phyloP scores from a whole-genome alignment of 306 rosid species.

The Rosa rugosa region DNA sequence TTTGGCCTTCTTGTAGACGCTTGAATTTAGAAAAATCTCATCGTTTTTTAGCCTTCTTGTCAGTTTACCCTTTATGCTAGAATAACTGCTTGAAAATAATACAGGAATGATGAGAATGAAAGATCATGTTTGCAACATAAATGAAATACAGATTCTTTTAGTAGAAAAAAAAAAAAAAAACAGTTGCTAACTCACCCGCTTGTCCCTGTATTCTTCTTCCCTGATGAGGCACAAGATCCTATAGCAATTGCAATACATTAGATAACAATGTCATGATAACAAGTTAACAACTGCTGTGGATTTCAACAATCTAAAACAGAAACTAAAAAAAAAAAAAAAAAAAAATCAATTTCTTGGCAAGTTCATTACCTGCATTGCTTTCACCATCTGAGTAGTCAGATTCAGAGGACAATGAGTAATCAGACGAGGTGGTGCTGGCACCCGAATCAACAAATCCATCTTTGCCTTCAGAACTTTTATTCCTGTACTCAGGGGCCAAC shows the following conservation, averaged over 20 bases:
- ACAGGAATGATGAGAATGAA: slow-evolving; percentile 16
- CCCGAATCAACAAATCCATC: slow-evolving; percentile 36
- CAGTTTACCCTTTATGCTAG: slow-evolving; percentile 28
- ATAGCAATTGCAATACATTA: slow-evolving; percentile 27
- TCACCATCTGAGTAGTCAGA: slow-evolving; percentile 70
- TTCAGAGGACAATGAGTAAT: slow-evolving; percentile 49
- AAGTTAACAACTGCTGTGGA: slow-evolving; percentile 18
- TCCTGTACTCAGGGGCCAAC: slow-evolving; percentile 60
- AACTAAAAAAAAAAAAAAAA: not conserved
- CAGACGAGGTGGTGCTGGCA: slow-evolving; percentile 66
- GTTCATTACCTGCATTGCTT: slow-evolving; percentile 49
- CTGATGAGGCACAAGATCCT: slow-evolving; percentile 44
- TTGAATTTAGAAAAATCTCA: slow-evolving; percentile 57
- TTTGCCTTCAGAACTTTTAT: slow-evolving; percentile 55
- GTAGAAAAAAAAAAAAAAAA: not conserved
- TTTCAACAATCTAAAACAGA: slow-evolving; percentile 3
- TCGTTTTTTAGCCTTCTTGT: slow-evolving; percentile 26
- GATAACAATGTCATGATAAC: slow-evolving; percentile 26
- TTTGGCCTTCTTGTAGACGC: slow-evolving; percentile 64
- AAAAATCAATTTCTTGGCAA: slow-evolving; percentile 27
- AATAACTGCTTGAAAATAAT: slow-evolving; percentile 38
- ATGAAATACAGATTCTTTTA: not conserved
- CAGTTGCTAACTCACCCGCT: slow-evolving; percentile 40
- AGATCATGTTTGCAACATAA: not conserved
- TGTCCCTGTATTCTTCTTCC: slow-evolving; percentile 36